Percentiles rank a stretch among this genome's conserved stretches.
Evolutionary conservation across 2,329 filamentous ascomycete species (phyloP).

Genomic region (Hypoxylon sp.): DNA sequence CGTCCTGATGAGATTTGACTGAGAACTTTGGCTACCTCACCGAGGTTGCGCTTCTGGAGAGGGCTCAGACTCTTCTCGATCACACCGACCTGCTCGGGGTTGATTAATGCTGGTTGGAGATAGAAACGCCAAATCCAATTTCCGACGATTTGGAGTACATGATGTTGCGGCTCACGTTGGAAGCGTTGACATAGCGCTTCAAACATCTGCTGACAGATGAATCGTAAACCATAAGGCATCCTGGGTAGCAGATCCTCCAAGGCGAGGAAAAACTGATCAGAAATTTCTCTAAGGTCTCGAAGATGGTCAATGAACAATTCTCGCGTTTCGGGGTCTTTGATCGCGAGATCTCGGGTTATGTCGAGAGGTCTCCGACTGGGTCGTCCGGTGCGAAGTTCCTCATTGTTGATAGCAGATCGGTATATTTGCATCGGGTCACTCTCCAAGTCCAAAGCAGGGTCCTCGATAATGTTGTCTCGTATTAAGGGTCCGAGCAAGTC

Average conservation of each 20-base stretch:
- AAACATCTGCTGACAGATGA: constrained; percentile 88
- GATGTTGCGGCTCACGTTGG: constrained; percentile 81
- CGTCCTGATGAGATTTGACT: constrained; percentile 90
- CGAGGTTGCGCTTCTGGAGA: constrained; percentile 91
- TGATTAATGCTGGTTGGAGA: constrained; percentile 87
- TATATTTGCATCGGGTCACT: constrained; percentile 99
- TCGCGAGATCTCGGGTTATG: constrained; percentile 92
- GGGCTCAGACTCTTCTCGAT: constrained; percentile 91
- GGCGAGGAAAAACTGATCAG: constrained; percentile 87
- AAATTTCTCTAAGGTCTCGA: constrained; percentile 93
- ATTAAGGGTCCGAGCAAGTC: constrained; percentile 88
- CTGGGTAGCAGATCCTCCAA: constrained; percentile 87
- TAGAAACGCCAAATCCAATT: constrained; percentile 97
- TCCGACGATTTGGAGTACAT: constrained; percentile 85
- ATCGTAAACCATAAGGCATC: constrained; percentile 94
- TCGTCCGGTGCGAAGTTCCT: constrained; percentile 91
- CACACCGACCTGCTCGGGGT: constrained; percentile 93
- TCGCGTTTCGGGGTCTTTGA: constrained; percentile 93
- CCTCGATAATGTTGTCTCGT: constrained; percentile 92
- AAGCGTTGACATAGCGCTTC: constrained; percentile 84
- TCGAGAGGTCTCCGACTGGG: constrained; percentile 86
- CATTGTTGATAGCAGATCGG: constrained; percentile 94
- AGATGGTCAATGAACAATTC: constrained; percentile 94
- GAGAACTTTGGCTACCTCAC: constrained; percentile 92
- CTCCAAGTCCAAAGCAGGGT: constrained; percentile 90